Conservation (phyloP, 83 land plant genomes). For the Picea engelmannii region DNA sequence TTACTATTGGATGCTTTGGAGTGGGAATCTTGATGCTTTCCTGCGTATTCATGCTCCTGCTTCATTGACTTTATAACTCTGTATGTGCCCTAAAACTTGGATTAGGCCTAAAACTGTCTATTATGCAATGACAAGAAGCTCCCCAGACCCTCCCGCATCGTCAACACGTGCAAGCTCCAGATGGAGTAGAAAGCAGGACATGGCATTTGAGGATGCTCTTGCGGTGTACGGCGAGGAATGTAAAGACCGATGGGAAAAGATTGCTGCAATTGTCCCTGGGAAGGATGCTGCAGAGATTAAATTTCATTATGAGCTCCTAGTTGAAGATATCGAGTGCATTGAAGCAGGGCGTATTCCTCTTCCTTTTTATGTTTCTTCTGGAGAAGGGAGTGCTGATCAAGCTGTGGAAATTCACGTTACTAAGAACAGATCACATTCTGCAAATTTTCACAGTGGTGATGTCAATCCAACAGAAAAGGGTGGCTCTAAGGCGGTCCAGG, state of each 20-base stretch:
- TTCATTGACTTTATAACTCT: background rate
- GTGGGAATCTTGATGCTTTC: too few species aligned
- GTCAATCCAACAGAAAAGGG: conserved; percentile 43
- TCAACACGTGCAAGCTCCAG: background rate
- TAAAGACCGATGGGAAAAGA: conserved; percentile 32
- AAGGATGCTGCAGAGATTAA: conserved; percentile 27
- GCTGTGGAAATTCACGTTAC: conserved; percentile 25
- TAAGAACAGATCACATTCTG: conserved; percentile 30
- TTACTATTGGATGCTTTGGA: too few species aligned
- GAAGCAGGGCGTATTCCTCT: conserved; percentile 57
- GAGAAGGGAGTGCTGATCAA: conserved; percentile 31
- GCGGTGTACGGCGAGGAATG: conserved; percentile 19
- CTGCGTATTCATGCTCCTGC: too few species aligned
- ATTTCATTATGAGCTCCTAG: conserved; percentile 45
- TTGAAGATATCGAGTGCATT: conserved; percentile 49
- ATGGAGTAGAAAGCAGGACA: conserved; percentile 42
- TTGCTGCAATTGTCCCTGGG: conserved; percentile 24
- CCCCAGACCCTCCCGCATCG: background rate
- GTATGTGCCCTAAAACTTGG: background rate
- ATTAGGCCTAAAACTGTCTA: too few species aligned
- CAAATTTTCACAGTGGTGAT: conserved; percentile 23
- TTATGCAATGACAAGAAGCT: conserved; percentile 1
- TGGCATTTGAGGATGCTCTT: conserved; percentile 34
- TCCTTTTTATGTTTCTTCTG: conserved; percentile 31
- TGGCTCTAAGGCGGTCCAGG: conserved; percentile 62